These are phyloP conservation scores for Linnemannia zychae DNA, from an alignment of 192 early-diverging fungal species.

Conservation along the genomic window DNA sequence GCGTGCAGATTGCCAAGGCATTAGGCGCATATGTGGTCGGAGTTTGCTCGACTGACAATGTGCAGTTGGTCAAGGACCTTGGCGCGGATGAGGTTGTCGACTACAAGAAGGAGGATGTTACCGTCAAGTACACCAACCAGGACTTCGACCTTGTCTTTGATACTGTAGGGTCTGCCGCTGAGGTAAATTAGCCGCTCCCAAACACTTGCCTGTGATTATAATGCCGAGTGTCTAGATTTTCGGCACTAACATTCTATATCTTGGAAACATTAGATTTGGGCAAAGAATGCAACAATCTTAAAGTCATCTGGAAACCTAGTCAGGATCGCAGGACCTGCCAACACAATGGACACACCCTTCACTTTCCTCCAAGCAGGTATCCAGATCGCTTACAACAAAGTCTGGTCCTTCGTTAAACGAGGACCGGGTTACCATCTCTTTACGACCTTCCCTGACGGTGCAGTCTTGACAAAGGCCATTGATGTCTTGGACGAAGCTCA, in stretches of 20 bases:
- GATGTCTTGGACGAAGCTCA: conserved; percentile 20
- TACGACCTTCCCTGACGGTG: conserved; percentile 23
- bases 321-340: conserved; percentile 17
- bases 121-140: conserved; percentile 28
- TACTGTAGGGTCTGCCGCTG: conserved; percentile 48
- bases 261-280: conserved; percentile 28
- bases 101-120: conserved; percentile 60
- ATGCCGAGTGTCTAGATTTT: neutral
- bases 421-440: conserved; percentile 43
- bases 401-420: conserved; percentile 16
- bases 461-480: conserved; percentile 15
- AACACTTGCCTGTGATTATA: neutral
- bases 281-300: conserved; percentile 22
- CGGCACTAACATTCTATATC: too few species aligned
- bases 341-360: conserved; percentile 15
- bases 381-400: conserved; percentile 8
- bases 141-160: conserved; percentile 64
- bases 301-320: conserved; percentile 30
- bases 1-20: conserved; percentile 66
- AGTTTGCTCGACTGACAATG: conserved; percentile 66
- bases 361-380: neutral
- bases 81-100: conserved; percentile 72
- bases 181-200: conserved; percentile 21
- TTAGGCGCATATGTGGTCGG: conserved; percentile 67
- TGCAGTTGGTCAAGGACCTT: conserved; percentile 58